These are phyloP conservation scores for Alternaria triticimaculans DNA, from an alignment of 2,329 filamentous ascomycete species.

Conservation along the genomic window DNA sequence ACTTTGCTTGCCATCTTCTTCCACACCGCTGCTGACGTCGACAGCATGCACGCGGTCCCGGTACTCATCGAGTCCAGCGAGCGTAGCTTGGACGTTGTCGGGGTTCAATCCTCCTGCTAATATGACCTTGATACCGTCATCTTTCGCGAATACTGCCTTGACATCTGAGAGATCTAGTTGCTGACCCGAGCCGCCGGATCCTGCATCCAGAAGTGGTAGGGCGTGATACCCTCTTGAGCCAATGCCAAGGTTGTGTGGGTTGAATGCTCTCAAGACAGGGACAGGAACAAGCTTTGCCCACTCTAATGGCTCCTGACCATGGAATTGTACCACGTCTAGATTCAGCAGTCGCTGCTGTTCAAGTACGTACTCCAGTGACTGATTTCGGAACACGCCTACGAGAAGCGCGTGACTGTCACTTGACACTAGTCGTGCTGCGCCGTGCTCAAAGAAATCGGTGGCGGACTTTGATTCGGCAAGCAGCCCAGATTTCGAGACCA, in stretches of 20 bases:
- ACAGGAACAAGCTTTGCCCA: slow-evolving; percentile 91
- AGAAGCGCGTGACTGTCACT: slow-evolving; percentile 72
- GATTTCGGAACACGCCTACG: slow-evolving; percentile 93
- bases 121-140: slow-evolving; percentile 75
- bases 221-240: slow-evolving; percentile 80
- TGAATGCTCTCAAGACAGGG: slow-evolving; percentile 87
- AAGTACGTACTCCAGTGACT: slow-evolving; percentile 82
- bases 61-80: slow-evolving; percentile 68
- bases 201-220: slow-evolving; percentile 85
- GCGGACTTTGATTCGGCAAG: slow-evolving; percentile 46
- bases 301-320: slow-evolving; percentile 89
- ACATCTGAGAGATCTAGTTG: slow-evolving; percentile 75
- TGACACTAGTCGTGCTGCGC: slow-evolving; percentile 53
- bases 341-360: slow-evolving; percentile 76
- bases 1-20: slow-evolving; percentile 78
- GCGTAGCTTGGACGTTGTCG: slow-evolving; percentile 73
- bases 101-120: slow-evolving; percentile 85
- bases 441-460: slow-evolving; percentile 75
- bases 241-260: slow-evolving; percentile 75
- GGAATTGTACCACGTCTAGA: slow-evolving; percentile 90
- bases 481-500: slow-evolving; percentile 25
- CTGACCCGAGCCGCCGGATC: slow-evolving; percentile 80
- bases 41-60: slow-evolving; percentile 75
- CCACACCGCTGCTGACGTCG: slow-evolving; percentile 94
- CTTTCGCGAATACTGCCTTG: slow-evolving; percentile 68